Evolutionary conservation across 2,329 filamentous ascomycete genomes (phyloP), one percentile per base, ranked within the genome.

Genomic region (Talaromyces sp.): DNA sequence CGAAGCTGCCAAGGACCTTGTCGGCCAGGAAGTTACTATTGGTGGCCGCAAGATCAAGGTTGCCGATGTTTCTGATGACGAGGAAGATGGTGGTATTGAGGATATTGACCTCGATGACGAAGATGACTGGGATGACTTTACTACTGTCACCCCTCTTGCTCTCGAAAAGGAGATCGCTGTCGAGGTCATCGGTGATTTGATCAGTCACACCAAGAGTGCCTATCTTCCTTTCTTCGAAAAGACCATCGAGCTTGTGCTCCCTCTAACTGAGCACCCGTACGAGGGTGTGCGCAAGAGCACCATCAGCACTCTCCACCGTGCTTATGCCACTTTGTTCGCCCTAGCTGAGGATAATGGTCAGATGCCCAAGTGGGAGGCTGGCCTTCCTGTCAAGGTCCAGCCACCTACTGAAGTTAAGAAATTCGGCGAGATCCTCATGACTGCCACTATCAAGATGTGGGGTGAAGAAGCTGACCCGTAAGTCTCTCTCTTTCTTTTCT

Each of bases 91-190:
- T 57, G 84, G 86, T 56, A 79, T 81, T 50, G 80, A 85, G 61
- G 82, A 86, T 35, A 84, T 88, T 63, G 88, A 89, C 64, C 82
- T 88, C 14, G 89, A 92, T 52, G 88, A 91, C 41, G 89, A 93
- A 50, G 90, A 91, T 61, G 90, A 92, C 63, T 92, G 90, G 84
- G 89, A 92, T 68, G 90, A 92, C 68, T 82, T 96, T 54, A 88
- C 86, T 61, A 91, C 91, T 56, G 90, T 96, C 64, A 96, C 91
- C 27, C 91, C 92, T 58, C 86, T 97, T 59, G 91, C 93, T 26
- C 85, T 96, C 69, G 95, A 98, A 82, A 97, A 98, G 79, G 95
- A 99, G 78, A 96, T 98, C 68, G 93, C 95, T 41, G 86, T 96
- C 51, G 95, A 99, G 75, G 93, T 97, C 6, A 84, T 97, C 38